Evolutionary conservation across 192 early-diverging fungal species (phyloP).

Genomic region (Neocallimastix lanati): DNA sequence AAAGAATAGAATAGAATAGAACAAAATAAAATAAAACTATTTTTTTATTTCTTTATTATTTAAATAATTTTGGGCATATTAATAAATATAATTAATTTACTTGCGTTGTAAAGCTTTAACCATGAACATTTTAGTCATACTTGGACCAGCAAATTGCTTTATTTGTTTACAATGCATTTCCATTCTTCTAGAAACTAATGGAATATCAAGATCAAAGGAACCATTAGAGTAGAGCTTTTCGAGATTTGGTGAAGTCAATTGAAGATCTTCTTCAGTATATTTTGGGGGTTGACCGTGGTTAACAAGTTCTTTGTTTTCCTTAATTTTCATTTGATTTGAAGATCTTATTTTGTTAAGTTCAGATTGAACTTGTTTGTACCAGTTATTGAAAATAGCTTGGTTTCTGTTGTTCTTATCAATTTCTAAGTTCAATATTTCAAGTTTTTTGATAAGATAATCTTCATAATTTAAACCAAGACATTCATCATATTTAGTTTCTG

Average conservation of each 20-base stretch:
- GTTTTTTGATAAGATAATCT: not conserved
- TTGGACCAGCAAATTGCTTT: slow-evolving; percentile 82
- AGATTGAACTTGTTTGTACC: slow-evolving; percentile 77
- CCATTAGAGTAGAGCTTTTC: slow-evolving; percentile 48
- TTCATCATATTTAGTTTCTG: not conserved
- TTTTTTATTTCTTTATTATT: too few relatives aligned
- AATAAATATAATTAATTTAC: slow-evolving; percentile 25
- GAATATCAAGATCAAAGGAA: slow-evolving; percentile 74
- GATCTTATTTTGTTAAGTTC: slow-evolving; percentile 64
- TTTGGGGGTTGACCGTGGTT: slow-evolving; percentile 46
- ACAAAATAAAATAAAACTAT: too few relatives aligned
- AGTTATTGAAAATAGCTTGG: slow-evolving; percentile 80
- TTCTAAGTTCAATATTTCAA: not conserved
- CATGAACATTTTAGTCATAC: slow-evolving; percentile 79
- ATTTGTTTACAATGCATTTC: slow-evolving; percentile 85
- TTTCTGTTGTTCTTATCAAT: slow-evolving; percentile 83
- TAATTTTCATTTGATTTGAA: slow-evolving; percentile 34
- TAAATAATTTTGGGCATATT: too few relatives aligned
- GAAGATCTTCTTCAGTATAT: slow-evolving; percentile 56
- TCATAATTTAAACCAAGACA: not conserved
- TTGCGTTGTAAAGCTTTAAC: slow-evolving; percentile 10
- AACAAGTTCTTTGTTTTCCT: slow-evolving; percentile 53
- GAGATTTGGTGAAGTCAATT: slow-evolving; percentile 38
- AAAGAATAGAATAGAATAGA: too few relatives aligned
- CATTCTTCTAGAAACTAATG: slow-evolving; percentile 79